Evolutionary conservation across 176 grass and related monocot species (phyloP).

Genomic region (Saccharum officinarum): DNA sequence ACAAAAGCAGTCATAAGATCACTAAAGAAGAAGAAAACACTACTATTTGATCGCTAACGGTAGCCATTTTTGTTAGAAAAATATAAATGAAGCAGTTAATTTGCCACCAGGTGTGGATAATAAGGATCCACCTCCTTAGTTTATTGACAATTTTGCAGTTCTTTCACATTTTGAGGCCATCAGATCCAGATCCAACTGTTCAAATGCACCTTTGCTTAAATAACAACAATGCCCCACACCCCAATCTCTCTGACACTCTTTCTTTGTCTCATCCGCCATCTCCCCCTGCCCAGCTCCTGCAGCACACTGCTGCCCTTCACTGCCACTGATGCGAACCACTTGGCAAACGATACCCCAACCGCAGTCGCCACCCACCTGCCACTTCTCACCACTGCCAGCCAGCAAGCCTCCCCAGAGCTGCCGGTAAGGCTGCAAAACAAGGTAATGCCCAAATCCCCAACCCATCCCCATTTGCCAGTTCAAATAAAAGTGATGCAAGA

Average conservation of each 20-base stretch:
- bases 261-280: neutral
- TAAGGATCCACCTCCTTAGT: neutral
- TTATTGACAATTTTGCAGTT: neutral
- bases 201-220: neutral
- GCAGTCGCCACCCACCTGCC: neutral
- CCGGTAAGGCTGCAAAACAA: neutral
- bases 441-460: neutral
- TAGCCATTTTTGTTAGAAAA: neutral
- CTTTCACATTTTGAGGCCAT: neutral
- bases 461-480: neutral
- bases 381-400: neutral
- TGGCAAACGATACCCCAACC: neutral
- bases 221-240: neutral
- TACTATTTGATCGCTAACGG: neutral
- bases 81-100: neutral
- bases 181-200: neutral
- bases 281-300: neutral
- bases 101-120: neutral
- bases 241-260: no score
- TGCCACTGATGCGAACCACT: neutral
- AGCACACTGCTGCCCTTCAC: neutral
- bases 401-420: neutral
- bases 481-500: neutral
- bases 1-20: neutral
- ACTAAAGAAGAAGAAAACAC: neutral